Percentiles rank a stretch among this genome's conserved stretches.
These are phyloP conservation scores for Rhodotorula mucilaginosa DNA, from an alignment of 1,284 basidiomycete species.

Conservation along the genomic window DNA sequence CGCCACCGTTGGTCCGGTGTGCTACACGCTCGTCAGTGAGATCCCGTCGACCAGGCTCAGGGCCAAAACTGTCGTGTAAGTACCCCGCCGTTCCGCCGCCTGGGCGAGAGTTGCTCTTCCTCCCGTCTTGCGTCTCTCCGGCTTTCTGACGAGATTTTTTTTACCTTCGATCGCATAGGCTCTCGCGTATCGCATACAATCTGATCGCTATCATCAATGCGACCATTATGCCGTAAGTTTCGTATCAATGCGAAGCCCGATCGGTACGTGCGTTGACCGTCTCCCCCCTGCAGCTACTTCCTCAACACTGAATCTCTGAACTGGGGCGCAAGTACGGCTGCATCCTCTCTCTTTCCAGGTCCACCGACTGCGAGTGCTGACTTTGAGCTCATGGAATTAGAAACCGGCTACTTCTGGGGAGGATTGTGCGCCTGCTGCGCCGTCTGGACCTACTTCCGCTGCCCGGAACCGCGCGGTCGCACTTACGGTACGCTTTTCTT, in stretches of 20 bases:
- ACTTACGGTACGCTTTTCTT: conserved; percentile 35
- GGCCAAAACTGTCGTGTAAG: conserved; percentile 55
- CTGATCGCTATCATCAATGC: conserved; percentile 38
- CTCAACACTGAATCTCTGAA: conserved; percentile 51
- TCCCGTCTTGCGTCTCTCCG: too few species aligned
- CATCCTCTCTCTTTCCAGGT: too few species aligned
- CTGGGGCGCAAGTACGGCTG: conserved; percentile 48
- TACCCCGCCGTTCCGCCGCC: not conserved
- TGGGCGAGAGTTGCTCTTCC: too few species aligned
- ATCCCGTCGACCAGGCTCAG: conserved; percentile 53
- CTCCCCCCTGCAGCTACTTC: conserved; percentile 47
- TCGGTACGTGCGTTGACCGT: not conserved
- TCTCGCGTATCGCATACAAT: conserved; percentile 53
- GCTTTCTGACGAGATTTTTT: too few species aligned
- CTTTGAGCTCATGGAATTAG: not conserved
- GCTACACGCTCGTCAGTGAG: conserved; percentile 42
- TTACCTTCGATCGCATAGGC: conserved; percentile 6
- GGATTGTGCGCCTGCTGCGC: conserved; percentile 31
- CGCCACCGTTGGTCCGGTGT: not conserved
- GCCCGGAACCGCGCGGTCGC: conserved; percentile 52
- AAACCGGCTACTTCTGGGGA: conserved; percentile 50
- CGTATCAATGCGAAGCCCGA: not conserved
- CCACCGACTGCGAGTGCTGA: too few species aligned
- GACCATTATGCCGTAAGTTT: conserved; percentile 1
- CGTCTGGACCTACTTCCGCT: conserved; percentile 42